A percentile compares a stretch with the other conserved stretches of the same genome.
Evolutionary conservation across 2,329 filamentous ascomycete species (phyloP).

Genomic region (Pseudogymnoascus sp.): DNA sequence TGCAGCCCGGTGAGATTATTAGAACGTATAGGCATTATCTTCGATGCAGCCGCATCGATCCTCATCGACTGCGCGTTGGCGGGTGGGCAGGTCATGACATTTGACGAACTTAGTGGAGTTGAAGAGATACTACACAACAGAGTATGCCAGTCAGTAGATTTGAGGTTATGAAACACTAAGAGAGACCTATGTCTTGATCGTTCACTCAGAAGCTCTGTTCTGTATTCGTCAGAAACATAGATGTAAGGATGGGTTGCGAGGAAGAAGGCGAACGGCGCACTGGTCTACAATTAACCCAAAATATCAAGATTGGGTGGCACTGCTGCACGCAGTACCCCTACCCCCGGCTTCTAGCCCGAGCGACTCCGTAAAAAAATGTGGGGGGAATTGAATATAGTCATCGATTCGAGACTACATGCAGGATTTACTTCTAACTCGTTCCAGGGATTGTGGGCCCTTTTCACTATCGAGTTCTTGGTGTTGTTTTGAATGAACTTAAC

Average conservation of each 20-base stretch:
- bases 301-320: not conserved
- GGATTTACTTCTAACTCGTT: not conserved
- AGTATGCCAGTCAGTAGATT: not conserved
- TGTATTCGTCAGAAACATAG: not conserved
- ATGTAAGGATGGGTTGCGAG: not conserved
- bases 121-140: not conserved
- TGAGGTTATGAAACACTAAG: not conserved
- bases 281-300: not conserved
- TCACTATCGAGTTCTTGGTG: not conserved
- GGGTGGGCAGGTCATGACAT: not conserved
- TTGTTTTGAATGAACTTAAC: not conserved
- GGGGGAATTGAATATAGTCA: not conserved
- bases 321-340: not conserved
- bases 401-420: not conserved
- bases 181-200: not conserved
- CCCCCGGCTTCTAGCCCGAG: not conserved
- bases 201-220: not conserved
- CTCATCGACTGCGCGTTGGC: not conserved
- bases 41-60: not conserved
- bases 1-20: constrained; percentile 51
- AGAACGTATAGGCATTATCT: constrained; percentile 20
- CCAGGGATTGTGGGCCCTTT: not conserved
- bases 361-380: not conserved
- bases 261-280: not conserved
- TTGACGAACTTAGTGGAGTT: too few relatives aligned